A percentile compares a stretch with the other conserved stretches of the same genome.
Conservation (phyloP, 768 basidiomycete species). For the Gloeopeniophorella convolvens region DNA sequence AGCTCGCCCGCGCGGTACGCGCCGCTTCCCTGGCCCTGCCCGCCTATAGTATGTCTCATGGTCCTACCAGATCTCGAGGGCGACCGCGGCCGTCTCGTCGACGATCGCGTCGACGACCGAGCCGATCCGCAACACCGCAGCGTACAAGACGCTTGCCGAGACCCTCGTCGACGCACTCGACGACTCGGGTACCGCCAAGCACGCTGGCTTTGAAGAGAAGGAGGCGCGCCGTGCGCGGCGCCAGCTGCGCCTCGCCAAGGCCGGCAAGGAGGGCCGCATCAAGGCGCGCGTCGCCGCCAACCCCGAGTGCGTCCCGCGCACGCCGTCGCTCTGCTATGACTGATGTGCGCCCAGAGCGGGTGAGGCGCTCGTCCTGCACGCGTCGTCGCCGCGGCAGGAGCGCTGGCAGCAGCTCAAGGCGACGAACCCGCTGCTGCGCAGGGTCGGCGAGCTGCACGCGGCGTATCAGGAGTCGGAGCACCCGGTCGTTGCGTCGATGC, state of each 20-base stretch:
- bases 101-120: constrained; percentile 88
- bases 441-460: constrained; percentile 50
- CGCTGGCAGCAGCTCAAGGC: constrained; percentile 76
- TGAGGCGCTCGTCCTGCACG: constrained; percentile 75
- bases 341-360: constrained; percentile 61
- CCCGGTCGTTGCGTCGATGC: constrained; percentile 72
- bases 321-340: neutral
- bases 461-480: constrained; percentile 91
- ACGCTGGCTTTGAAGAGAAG: constrained; percentile 94
- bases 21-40: neutral
- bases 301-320: constrained; percentile 59
- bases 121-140: constrained; percentile 92
- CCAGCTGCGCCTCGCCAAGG: constrained; percentile 76
- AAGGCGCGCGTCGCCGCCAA: constrained; percentile 59
- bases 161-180: constrained; percentile 89
- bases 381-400: constrained; percentile 72
- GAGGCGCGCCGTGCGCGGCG: constrained; percentile 80
- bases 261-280: constrained; percentile 63
- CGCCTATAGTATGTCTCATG: neutral
- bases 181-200: constrained; percentile 87
- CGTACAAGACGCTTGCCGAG: constrained; percentile 88
- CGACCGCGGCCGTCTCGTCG: constrained; percentile 78
- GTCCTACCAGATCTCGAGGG: constrained; percentile 63
- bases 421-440: constrained; percentile 69
- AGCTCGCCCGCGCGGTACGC: constrained; percentile 77